phyloP scores from a whole-genome alignment of 1,139 yeast genomes.

The Kodamaea sp. region DNA sequence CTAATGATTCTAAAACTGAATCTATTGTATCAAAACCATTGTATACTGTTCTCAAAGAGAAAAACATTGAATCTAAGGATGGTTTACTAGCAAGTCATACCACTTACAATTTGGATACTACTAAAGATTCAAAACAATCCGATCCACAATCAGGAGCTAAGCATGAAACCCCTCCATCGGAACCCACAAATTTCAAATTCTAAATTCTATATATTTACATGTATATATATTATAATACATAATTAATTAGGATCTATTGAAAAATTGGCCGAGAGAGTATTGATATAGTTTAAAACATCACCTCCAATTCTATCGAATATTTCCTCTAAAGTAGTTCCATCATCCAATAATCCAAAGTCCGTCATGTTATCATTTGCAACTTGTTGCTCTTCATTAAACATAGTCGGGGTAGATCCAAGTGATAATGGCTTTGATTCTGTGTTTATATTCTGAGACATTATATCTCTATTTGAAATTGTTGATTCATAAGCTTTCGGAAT shows the following conservation, averaged over 20 bases:
- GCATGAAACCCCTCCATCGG: conserved; percentile 1
- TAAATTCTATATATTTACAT: conserved; percentile 3
- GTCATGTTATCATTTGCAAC: neutral
- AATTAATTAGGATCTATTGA: too few relatives aligned
- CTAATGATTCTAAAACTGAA: neutral
- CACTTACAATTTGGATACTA: conserved; percentile 19
- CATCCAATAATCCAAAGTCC: conserved; percentile 2
- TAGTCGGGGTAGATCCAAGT: too few relatives aligned
- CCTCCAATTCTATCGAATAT: conserved; percentile 32
- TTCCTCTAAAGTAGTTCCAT: conserved; percentile 22
- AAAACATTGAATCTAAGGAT: conserved; percentile 9
- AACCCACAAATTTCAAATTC: conserved; percentile 3
- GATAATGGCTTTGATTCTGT: neutral
- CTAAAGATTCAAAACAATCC: conserved; percentile 4
- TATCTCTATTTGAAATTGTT: too few relatives aligned
- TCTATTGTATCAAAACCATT: neutral
- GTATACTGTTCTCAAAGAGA: conserved; percentile 24
- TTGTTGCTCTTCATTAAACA: too few relatives aligned
- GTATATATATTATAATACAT: conserved; percentile 1
- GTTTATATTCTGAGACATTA: neutral
- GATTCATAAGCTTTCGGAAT: conserved; percentile 25
- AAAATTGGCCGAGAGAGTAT: conserved; percentile 16
- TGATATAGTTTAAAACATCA: conserved; percentile 26
- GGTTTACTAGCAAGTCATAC: conserved; percentile 18
- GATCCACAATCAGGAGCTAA: conserved; percentile 5